A percentile compares a stretch with the other conserved stretches of the same genome.
Conservation (phyloP, 441 rosid genomes). For the Capsella rubella region DNA sequence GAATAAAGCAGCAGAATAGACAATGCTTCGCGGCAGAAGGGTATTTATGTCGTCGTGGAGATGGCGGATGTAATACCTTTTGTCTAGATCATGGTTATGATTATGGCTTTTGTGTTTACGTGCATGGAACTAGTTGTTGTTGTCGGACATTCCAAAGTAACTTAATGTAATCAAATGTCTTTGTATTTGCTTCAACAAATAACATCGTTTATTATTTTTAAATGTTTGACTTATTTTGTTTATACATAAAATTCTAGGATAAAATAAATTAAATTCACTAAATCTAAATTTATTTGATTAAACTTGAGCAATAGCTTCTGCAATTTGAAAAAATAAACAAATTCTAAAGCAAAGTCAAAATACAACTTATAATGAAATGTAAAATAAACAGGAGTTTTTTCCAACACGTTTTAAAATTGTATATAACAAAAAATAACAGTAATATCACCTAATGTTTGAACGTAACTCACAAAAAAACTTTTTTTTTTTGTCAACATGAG, state of each 20-base stretch:
- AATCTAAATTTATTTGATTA: background rate
- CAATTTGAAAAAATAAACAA: background rate
- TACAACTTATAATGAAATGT: background rate
- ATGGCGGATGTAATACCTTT: background rate
- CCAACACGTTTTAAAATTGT: background rate
- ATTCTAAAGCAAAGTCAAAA: background rate
- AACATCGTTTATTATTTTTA: background rate
- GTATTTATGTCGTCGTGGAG: background rate
- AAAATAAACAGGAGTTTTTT: background rate
- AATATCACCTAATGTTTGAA: too few species aligned
- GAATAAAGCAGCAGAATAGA: background rate
- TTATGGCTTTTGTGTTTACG: background rate
- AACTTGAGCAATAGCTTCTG: background rate
- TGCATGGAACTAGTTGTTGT: background rate
- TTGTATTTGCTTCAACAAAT: background rate
- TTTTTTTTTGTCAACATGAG: too few species aligned
- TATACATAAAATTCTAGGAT: background rate
- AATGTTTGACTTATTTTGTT: background rate
- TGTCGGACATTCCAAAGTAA: background rate
- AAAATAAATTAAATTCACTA: background rate
- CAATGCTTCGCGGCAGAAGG: background rate
- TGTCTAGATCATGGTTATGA: background rate
- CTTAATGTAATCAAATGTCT: background rate
- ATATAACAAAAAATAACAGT: too few species aligned
- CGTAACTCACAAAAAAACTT: too few species aligned